These are phyloP conservation scores for Curvularia verruculosa DNA, from an alignment of 2,329 filamentous ascomycete genomes.

Conservation along the genomic window DNA sequence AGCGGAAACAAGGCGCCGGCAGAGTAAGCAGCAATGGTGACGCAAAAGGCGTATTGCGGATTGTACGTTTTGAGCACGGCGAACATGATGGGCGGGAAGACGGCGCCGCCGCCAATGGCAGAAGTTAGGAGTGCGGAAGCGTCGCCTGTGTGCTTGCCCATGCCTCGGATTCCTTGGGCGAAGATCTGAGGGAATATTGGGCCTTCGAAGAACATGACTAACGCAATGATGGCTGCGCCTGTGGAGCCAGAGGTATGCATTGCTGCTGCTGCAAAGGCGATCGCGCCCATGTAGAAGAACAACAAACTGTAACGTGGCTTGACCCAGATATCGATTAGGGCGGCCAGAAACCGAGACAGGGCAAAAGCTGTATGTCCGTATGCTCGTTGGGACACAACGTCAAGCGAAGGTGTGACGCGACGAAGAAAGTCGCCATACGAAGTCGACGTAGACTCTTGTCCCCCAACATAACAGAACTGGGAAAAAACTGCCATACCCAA, in stretches of 20 bases:
- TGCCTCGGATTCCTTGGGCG: conserved; percentile 63
- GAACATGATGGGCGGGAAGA: conserved; percentile 62
- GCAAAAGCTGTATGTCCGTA: conserved; percentile 65
- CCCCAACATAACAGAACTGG: conserved; percentile 66
- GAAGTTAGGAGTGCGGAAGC: conserved; percentile 61
- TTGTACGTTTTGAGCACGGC: conserved; percentile 51
- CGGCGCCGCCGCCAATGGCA: conserved; percentile 61
- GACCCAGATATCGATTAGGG: conserved; percentile 59
- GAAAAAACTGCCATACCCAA: conserved; percentile 61
- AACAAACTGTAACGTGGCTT: conserved; percentile 65
- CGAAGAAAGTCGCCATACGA: conserved; percentile 55
- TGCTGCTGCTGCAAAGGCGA: conserved; percentile 59
- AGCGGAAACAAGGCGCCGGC: conserved; percentile 60
- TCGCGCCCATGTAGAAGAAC: conserved; percentile 59
- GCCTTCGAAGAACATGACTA: conserved; percentile 66
- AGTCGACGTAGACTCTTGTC: conserved; percentile 62
- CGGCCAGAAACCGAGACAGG: conserved; percentile 62
- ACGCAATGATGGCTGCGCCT: conserved; percentile 56
- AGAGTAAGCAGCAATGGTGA: conserved; percentile 60
- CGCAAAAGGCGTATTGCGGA: conserved; percentile 58
- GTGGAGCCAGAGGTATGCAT: conserved; percentile 53
- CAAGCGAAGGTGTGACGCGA: conserved; percentile 47
- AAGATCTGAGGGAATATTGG: conserved; percentile 66
- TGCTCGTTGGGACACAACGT: conserved; percentile 54
- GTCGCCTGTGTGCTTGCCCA: conserved; percentile 64